phyloP scores from a whole-genome alignment of 345 rosid species.

The Arabis alpina region DNA sequence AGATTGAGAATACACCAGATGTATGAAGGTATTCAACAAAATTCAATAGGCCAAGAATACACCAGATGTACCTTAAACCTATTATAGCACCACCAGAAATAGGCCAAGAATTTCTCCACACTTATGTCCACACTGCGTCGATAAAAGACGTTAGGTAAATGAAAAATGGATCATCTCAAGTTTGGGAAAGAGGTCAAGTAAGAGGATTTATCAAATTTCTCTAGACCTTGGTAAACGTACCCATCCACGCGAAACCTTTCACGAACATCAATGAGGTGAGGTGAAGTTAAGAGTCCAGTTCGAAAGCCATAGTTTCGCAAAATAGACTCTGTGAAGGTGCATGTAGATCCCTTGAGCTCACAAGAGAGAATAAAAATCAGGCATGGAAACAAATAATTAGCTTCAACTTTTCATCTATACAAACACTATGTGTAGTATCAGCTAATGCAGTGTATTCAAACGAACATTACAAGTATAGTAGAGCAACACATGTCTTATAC shows the following conservation, averaged over 20 bases:
- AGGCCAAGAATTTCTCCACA: conserved; percentile 86
- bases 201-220: neutral
- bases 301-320: conserved; percentile 80
- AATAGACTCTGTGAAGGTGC: conserved; percentile 90
- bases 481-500: conserved; percentile 40
- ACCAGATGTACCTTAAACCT: conserved; percentile 67
- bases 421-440: no score
- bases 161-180: neutral
- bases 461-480: no score
- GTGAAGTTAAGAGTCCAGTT: conserved; percentile 95
- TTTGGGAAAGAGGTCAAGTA: no score
- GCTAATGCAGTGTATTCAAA: no score
- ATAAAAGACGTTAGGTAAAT: neutral
- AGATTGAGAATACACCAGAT: no score
- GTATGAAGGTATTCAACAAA: neutral
- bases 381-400: neutral
- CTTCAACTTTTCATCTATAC: no score
- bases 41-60: no score
- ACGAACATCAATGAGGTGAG: conserved; percentile 92
- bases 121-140: conserved; percentile 79
- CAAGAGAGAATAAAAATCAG: neutral
- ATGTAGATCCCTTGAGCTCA: conserved; percentile 79
- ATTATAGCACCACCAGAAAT: conserved; percentile 99
- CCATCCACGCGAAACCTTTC: conserved; percentile 94
- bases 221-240: conserved; percentile 38